Evolutionary conservation across 306 rosid species (phyloP), one percentile per base, ranked within the genome.

Genomic region (Cercis canadensis): DNA sequence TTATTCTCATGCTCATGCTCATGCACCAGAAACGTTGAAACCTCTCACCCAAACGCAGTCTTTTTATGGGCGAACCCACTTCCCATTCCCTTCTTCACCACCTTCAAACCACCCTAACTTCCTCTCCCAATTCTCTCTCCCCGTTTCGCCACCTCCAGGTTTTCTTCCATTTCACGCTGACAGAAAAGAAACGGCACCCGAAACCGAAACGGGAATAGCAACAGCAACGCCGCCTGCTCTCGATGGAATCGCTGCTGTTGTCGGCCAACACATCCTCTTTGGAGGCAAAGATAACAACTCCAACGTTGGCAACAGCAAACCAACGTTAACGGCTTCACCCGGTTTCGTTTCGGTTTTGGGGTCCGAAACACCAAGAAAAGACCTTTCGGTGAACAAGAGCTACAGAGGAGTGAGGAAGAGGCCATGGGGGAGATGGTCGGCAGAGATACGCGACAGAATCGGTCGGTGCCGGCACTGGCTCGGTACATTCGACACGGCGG

Each of bases 351-450:
- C 79, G 24, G 19, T 32, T 36, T 14, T 68, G 19, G 49, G 15
- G 14, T 4, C 65, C 10, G 54, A 11, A 4, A 67, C 37, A 33
- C 54, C 11, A 12, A 15, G 6, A 15, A 14, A 37, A 13, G 44
- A 5, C 53, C 31, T 57, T 19, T 17, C 83, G 33, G 84, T 57
- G 75, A 75, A 71, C 68, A 82, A 51, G 70, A 84, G 63, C 74
- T 92, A 92, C 72, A 80, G 97, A 47, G 97, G 97, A 41, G 97
- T 92, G 39, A 83, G 97, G 75, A 89, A 92, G 83, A 69, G 97
- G 60, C 97, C 97, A 2, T 92, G 97, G 97, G 97, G 97, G 2
- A 77, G 97, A 62, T 92, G 93, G 90, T 92, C 97, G 19, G 97
- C 97, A 4, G 97, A 92, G 87, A 92, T 92, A 45, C 85, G 97